Base-by-base conservation (phyloP, 345 rosid species). In the Populus simonii region DNA sequence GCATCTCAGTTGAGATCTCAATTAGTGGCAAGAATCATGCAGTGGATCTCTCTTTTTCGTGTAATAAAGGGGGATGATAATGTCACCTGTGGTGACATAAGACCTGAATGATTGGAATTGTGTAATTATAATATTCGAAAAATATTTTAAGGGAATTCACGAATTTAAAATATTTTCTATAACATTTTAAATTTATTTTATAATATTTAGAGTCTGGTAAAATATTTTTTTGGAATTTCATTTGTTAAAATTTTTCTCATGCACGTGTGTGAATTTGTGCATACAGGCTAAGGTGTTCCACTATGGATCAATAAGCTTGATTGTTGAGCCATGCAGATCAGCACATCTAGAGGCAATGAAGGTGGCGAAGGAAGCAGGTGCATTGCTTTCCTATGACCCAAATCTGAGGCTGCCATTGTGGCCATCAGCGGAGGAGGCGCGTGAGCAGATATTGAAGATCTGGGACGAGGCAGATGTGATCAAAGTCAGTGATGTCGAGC, bases 381-480 rank as follows among this genome's bases (percentile, higher is more conserved):
- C 97, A 4, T 80, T 96, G 73, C 94, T 96, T 1, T 96, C 99
- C 1, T 96, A 94, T 43, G 99, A 96, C 78, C 99, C 99, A 2
- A 96, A 96, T 82, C 85, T 96, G 63, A 85, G 99, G 72, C 86
- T 96, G n/a, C 97, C 98, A 7, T 62, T 96, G 80, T 96, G 99
- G 99, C 96, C 98, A 0, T 96, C 99, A 0, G 78, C 90, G 8
- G 92, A 94, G 77, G 92, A 91, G 79, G 99, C 98, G 17, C 90
- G 92, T 68, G 86, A 86, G 83, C 98, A 96, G 90, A 96, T 94
- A 10, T 67, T 87, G 82, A 91, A 94, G 89, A 94, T 96, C 39
- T 96, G 99, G 99, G 98, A 96, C 70, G 87, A 91, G 91, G 99
- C 99, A 0, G 99, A 94, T 73, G 76, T 96, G 83, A 86, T 96